Evolutionary conservation across 768 basidiomycete genomes (phyloP), one percentile per base, ranked within the genome.

Genomic region (Xanthoconium purpureum): DNA sequence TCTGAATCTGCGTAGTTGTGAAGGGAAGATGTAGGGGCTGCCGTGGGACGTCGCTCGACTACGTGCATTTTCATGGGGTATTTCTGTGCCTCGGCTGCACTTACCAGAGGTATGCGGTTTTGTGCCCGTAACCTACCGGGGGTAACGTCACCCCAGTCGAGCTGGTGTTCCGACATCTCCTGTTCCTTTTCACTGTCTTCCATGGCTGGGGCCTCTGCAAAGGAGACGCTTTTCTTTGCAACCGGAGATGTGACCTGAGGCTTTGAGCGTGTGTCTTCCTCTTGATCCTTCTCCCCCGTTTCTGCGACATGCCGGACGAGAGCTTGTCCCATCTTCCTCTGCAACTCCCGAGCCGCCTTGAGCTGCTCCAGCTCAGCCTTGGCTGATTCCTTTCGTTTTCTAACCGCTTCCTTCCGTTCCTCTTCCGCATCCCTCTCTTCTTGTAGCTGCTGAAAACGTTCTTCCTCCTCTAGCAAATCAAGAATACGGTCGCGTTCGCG

Each of bases 311-410:
- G 78, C 45, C 70, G 69, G 39, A 91, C 55, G 38, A 91, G 74
- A 0, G 87, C 83, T 61, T 78, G 83, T 3, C 88, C 89, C 87
- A 92, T 89, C 73, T 83, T 88, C 75, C 83, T 87, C 68, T 89
- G 88, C 67, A 89, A 72, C 55, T 85, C 77, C 39, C 69, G 73
- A 18, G 73, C 66, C 18, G 70, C 66, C 54, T 72, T 77, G 29
- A 78, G 50, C 40, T 58, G 71, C 38, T 77, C 73, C 54, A 77
- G 64, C 54, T 80, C 76, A 65, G 69, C 47, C 58, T 71, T 73
- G 15, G 77, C 77, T 6, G 77, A 81, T 57, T 81, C 76, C 62
- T 76, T 81, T 28, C 79, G 76, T 63, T 77, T 80, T 60, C 75
- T 80, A 18, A 82, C 64, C n/a, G 77, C 72, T 39, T 82, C 80